These are phyloP conservation scores for Leccinum barrowsii DNA, from an alignment of 768 basidiomycete species.

Conservation along the genomic window DNA sequence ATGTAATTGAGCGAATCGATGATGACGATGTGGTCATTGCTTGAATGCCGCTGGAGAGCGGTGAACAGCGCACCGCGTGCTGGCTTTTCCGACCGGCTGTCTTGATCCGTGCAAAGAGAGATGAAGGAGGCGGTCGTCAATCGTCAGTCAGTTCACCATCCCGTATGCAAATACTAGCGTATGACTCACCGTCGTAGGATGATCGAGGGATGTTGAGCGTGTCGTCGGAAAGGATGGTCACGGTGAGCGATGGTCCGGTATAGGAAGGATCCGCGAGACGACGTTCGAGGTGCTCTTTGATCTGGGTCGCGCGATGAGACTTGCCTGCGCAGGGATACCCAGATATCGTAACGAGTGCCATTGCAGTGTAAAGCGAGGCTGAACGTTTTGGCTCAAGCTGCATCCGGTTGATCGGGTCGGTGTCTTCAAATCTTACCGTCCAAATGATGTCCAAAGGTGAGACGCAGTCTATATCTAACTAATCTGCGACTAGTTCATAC, in stretches of 20 bases:
- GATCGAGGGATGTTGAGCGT: slow-evolving; percentile 56
- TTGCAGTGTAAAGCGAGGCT: slow-evolving; percentile 29
- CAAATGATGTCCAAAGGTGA: neutral
- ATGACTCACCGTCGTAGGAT: slow-evolving; percentile 67
- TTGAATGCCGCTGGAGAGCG: slow-evolving; percentile 71
- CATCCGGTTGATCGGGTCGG: neutral
- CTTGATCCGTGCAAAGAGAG: slow-evolving; percentile 35
- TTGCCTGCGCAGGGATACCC: slow-evolving; percentile 92
- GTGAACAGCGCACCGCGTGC: slow-evolving; percentile 83
- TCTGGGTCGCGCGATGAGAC: slow-evolving; percentile 62
- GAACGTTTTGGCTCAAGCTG: neutral
- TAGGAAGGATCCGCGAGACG: slow-evolving; percentile 49
- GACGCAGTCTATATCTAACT: neutral
- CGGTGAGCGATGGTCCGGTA: slow-evolving; percentile 45
- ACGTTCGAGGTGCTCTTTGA: slow-evolving; percentile 53
- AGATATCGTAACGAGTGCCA: slow-evolving; percentile 91
- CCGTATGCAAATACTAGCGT: neutral
- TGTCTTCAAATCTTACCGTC: neutral
- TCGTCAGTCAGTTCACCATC: neutral
- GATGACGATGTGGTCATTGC: slow-evolving; percentile 74
- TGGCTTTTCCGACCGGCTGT: slow-evolving; percentile 80
- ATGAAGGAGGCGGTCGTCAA: neutral
- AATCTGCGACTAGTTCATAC: neutral
- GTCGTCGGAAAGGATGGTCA: slow-evolving; percentile 69
- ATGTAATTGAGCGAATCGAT: slow-evolving; percentile 95